phyloP scores from a whole-genome alignment of 768 basidiomycete genomes.

The Tricholoma bakamatsutake region DNA sequence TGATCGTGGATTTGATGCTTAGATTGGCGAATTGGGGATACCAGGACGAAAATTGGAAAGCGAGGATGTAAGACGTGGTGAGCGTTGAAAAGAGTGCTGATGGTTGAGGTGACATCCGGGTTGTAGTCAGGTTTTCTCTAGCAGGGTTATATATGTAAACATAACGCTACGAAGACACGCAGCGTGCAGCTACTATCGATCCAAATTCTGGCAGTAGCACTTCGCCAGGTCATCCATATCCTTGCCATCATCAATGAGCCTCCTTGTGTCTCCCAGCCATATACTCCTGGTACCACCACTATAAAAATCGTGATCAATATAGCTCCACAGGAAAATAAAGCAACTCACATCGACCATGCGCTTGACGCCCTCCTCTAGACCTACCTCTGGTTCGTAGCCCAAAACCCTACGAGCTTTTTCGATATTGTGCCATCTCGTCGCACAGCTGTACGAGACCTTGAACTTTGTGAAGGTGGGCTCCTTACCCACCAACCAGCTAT shows the following conservation, averaged over 20 bases:
- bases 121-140: neutral
- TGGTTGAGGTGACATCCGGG: neutral
- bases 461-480: constrained; percentile 83
- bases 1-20: constrained; percentile 68
- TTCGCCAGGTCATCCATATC: neutral
- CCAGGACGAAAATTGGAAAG: constrained; percentile 85
- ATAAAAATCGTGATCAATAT: neutral
- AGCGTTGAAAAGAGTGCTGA: constrained; percentile 45
- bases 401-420: constrained; percentile 89
- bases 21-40: constrained; percentile 61
- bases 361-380: constrained; percentile 82
- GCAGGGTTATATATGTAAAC: neutral
- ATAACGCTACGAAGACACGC: neutral
- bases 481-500: constrained; percentile 66
- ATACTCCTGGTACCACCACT: constrained; percentile 47
- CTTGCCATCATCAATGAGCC: constrained; percentile 22
- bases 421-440: constrained; percentile 85
- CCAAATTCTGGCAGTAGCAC: neutral
- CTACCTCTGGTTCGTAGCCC: constrained; percentile 90
- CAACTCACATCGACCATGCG: constrained; percentile 65
- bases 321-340: neutral
- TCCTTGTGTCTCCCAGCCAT: constrained; percentile 33
- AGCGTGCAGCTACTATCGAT: neutral
- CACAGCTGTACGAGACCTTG: constrained; percentile 76
- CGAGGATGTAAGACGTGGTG: constrained; percentile 47